Percentiles rank a stretch among this genome's conserved stretches.
Conservation (phyloP, 148 eudicot genomes). For the Tetragonia tetragonoides region DNA sequence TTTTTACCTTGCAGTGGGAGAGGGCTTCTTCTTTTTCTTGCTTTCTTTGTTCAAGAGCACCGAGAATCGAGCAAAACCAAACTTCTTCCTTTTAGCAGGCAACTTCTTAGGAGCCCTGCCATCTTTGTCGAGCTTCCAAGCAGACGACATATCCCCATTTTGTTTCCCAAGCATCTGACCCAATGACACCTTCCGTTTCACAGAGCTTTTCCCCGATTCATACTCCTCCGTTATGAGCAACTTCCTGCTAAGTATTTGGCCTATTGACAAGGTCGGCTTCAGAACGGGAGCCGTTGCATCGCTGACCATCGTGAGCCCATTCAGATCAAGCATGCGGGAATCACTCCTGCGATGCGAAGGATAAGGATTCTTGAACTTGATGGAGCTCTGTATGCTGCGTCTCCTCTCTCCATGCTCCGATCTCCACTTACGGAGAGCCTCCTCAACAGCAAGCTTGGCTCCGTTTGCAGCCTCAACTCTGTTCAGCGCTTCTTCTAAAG, state of each 20-base stretch:
- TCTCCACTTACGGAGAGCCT: conserved; percentile 89
- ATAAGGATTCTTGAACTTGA: conserved; percentile 69
- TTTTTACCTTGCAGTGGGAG: conserved; percentile 34
- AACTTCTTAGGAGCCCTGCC: conserved; percentile 28
- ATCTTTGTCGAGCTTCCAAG: conserved; percentile 46
- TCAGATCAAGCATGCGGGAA: conserved; percentile 49
- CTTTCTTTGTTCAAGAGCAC: conserved; percentile 60
- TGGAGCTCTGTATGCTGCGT: conserved; percentile 49
- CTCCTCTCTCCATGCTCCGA: conserved; percentile 76
- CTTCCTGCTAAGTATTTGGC: conserved; percentile 90
- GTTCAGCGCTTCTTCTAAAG: conserved; percentile 72
- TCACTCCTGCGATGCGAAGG: conserved; percentile 47
- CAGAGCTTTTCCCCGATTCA: conserved; percentile 40
- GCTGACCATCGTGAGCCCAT: conserved; percentile 39
- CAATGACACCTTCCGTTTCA: conserved; percentile 58
- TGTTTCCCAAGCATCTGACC: conserved; percentile 81
- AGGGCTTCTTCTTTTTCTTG: conserved; percentile 67
- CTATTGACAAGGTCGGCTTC: conserved; percentile 73
- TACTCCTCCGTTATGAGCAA: conserved; percentile 73
- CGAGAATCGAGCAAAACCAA: conserved; percentile 71
- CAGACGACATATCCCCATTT: conserved; percentile 29
- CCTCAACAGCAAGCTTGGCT: conserved; percentile 75
- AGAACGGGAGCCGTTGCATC: conserved; percentile 44
- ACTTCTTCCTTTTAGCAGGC: conserved; percentile 75
- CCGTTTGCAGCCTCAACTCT: conserved; percentile 68